These are phyloP conservation scores for Candida tunisiensis DNA, from an alignment of 1,139 yeast genomes.

Conservation along the genomic window DNA sequence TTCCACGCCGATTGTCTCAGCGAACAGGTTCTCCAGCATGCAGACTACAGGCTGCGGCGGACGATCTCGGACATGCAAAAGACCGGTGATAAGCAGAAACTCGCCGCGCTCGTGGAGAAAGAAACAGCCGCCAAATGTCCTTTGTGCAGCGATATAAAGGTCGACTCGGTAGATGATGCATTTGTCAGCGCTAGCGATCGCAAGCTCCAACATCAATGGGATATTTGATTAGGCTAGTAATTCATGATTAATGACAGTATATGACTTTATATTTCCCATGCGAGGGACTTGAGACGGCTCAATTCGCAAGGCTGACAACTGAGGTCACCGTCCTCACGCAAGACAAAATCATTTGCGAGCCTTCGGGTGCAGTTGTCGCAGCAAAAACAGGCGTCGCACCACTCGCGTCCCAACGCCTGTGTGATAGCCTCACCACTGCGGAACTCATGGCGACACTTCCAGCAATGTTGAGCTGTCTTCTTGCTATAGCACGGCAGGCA, in stretches of 20 bases:
- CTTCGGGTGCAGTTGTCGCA: conserved; percentile 17
- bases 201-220: too few relatives aligned
- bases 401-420: conserved; percentile 16
- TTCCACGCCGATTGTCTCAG: conserved; percentile 82
- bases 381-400: conserved; percentile 17
- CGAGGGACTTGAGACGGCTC: conserved; percentile 9
- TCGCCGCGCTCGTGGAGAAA: conserved; percentile 34
- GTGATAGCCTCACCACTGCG: conserved; percentile 10
- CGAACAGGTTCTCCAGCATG: conserved; percentile 38
- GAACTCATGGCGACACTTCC: conserved; percentile 15
- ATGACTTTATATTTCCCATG: conserved; percentile 6
- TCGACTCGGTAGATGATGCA: conserved; percentile 52
- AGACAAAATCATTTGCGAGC: conserved; percentile 15
- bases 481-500: conserved; percentile 14
- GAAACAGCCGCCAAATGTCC: conserved; percentile 54
- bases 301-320: conserved; percentile 17
- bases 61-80: conserved; percentile 39
- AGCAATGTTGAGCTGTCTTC: conserved; percentile 15
- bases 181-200: conserved; percentile 11
- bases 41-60: conserved; percentile 53
- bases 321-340: conserved; percentile 18
- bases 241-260: not conserved
- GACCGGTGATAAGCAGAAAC: conserved; percentile 15
- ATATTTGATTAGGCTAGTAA: not conserved
- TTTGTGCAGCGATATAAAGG: conserved; percentile 62